Evolutionary conservation across 2,329 filamentous ascomycete species (phyloP), one percentile per base, ranked within the genome.

Genomic region (Fusarium sp.): DNA sequence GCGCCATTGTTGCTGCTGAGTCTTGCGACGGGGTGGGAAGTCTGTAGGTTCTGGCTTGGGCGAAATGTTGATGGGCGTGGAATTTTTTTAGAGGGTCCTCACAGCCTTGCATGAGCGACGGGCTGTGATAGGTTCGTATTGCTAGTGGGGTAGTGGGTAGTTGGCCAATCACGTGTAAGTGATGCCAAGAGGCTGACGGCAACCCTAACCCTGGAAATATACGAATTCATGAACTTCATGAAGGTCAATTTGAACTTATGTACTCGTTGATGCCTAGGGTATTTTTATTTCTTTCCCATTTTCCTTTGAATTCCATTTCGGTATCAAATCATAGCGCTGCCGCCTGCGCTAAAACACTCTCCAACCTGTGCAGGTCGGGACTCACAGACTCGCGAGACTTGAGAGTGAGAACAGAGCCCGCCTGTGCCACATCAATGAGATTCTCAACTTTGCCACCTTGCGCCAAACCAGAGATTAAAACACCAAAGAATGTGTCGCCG

Each of bases 401-500:
- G 74, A 99, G 80, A 13, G 93, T 96, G 81, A 93, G 80, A 0
- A 92, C 87, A 4, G 94, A 93, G 3, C 91, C 95, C 74, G 85
- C 86, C 81, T 98, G 96, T 29, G 94, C 95, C 34, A 96, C 80
- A 62, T 89, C 84, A n/a, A 99, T 83, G 59, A 96, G 78, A 50
- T 90, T 85, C 74, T 89, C 80, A 64, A 87, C 77, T 65, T 80
- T 81, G 3, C 83, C 85, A 0, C 85, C 85, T 73, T 84, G 86
- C 0, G 89, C 89, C 70, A 98, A 77, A 0, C 92, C 93, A 1
- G 93, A 91, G n/a, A 97, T 83, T 61, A 97, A 73, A 13, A 93
- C 91, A 0, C 95, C 96, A 8, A 96, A 83, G 77, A 98, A 94
- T 0, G 96, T 97, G 79, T 99, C 96, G 0, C 96, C 96, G 2